A percentile compares a stretch with the other conserved stretches of the same genome.
phyloP scores from a whole-genome alignment of 805 yeast species.

The Candida andamanensis region DNA sequence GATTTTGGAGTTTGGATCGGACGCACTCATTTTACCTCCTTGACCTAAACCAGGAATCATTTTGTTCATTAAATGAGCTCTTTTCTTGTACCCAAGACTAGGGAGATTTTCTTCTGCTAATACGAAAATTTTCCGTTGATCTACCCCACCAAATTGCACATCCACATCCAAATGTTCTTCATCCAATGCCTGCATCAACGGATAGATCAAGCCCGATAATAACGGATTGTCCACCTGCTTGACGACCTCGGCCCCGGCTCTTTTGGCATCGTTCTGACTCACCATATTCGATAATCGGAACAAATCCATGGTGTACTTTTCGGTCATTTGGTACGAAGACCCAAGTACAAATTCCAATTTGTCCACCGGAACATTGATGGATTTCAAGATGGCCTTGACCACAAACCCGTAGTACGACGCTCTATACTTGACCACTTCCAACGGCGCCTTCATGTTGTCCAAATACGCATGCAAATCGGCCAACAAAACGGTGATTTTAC shows the following conservation, averaged over 20 bases:
- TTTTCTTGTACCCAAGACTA: slow-evolving; percentile 84
- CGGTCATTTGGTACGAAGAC: slow-evolving; percentile 77
- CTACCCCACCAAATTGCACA: slow-evolving; percentile 98
- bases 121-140: slow-evolving; percentile 95
- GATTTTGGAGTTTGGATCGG: slow-evolving; percentile 96
- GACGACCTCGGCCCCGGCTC: slow-evolving; percentile 99
- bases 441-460: slow-evolving; percentile 97
- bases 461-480: slow-evolving; percentile 97
- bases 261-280: slow-evolving; percentile 91
- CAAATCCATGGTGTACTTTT: slow-evolving; percentile 82
- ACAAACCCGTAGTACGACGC: slow-evolving; percentile 83
- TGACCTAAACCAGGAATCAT: slow-evolving; percentile 98
- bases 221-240: slow-evolving; percentile 95
- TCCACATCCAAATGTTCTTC: slow-evolving; percentile 86
- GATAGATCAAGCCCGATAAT: slow-evolving; percentile 89
- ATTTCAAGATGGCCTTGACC: slow-evolving; percentile 77
- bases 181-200: slow-evolving; percentile 97
- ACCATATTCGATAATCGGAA: slow-evolving; percentile 81
- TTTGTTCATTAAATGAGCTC: slow-evolving; percentile 97
- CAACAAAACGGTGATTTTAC: slow-evolving; percentile 83
- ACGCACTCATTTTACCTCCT: slow-evolving; percentile 98
- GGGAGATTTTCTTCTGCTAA: slow-evolving; percentile 93
- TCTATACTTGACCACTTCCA: slow-evolving; percentile 84
- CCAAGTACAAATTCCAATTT: slow-evolving; percentile 81
- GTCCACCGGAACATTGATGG: slow-evolving; percentile 90